A percentile compares a stretch with the other conserved stretches of the same genome.
Evolutionary conservation across 2,329 filamentous ascomycete genomes (phyloP).

Genomic region (Hortaea werneckii): DNA sequence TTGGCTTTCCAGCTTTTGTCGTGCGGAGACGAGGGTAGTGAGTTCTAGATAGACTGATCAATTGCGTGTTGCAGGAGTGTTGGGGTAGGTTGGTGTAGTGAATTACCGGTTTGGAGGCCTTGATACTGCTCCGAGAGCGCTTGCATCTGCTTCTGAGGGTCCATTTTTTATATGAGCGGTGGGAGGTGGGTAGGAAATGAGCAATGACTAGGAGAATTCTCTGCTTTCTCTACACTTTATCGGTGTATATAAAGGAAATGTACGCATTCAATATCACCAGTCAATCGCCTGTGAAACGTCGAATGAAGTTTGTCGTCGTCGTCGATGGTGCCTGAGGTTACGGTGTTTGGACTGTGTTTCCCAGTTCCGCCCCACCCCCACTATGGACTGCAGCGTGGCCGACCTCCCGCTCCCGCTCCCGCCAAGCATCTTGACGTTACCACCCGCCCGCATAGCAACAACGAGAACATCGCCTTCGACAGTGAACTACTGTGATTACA

Average conservation of each 20-base stretch:
- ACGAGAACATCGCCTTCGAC: background rate
- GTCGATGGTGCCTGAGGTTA: background rate
- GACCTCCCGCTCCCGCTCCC: background rate
- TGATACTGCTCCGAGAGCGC: slow-evolving; percentile 78
- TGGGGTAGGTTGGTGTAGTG: slow-evolving; percentile 1
- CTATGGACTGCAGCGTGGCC: too few relatives aligned
- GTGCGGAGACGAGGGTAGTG: slow-evolving; percentile 61
- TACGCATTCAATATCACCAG: background rate
- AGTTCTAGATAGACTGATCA: slow-evolving; percentile 50
- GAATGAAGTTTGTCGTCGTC: background rate
- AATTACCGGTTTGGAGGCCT: slow-evolving; percentile 68
- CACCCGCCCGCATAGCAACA: background rate
- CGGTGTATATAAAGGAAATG: background rate
- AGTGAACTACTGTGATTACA: background rate
- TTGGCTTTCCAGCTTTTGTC: slow-evolving; percentile 89
- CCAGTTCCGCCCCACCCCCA: too few relatives aligned
- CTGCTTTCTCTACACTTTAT: too few relatives aligned
- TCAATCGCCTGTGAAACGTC: background rate
- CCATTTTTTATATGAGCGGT: slow-evolving; percentile 19
- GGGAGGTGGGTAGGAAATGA: background rate
- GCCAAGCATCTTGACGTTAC: background rate
- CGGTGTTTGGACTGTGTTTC: too few relatives aligned
- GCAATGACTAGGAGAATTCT: background rate
- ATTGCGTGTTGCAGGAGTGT: background rate
- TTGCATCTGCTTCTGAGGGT: slow-evolving; percentile 65